phyloP scores from a whole-genome alignment of 768 basidiomycete genomes.

The Lentinula sp. region DNA sequence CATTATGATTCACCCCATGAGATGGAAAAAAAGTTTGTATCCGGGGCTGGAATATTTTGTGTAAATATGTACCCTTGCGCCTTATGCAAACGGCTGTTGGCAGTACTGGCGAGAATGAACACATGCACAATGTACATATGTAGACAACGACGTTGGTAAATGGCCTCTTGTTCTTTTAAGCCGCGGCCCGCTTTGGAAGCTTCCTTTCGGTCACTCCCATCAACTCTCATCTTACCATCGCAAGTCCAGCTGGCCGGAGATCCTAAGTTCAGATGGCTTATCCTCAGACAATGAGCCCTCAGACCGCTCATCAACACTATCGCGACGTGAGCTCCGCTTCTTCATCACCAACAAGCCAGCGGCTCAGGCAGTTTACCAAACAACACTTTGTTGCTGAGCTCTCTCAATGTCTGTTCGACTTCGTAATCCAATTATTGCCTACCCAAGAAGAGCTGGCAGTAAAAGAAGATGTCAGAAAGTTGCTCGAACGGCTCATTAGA shows the following conservation, averaged over 20 bases:
- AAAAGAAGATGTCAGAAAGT: conserved; percentile 93
- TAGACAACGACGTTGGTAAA: too few relatives aligned
- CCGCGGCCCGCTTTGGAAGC: neutral
- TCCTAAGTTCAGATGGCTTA: conserved; percentile 29
- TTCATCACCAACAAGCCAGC: conserved; percentile 18
- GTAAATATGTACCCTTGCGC: too few relatives aligned
- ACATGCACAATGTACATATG: too few relatives aligned
- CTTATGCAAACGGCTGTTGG: too few relatives aligned
- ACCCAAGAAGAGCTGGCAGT: conserved; percentile 86
- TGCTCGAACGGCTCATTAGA: conserved; percentile 91
- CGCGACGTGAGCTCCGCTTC: conserved; percentile 17
- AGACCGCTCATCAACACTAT: conserved; percentile 19
- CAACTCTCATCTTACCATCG: neutral
- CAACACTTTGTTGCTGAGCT: conserved; percentile 75
- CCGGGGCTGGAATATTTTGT: too few relatives aligned
- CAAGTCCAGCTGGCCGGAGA: conserved; percentile 1
- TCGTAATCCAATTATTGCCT: conserved; percentile 88
- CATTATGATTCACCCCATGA: too few relatives aligned
- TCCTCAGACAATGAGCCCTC: conserved; percentile 33
- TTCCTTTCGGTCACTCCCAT: conserved; percentile 1
- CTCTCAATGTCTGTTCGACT: conserved; percentile 88
- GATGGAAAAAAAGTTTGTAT: too few relatives aligned
- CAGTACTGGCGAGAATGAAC: too few relatives aligned
- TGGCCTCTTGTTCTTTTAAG: neutral
- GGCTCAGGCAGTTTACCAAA: conserved; percentile 30